phyloP scores from a whole-genome alignment of 2,329 filamentous ascomycete species.

The Colletotrichum sp. region DNA sequence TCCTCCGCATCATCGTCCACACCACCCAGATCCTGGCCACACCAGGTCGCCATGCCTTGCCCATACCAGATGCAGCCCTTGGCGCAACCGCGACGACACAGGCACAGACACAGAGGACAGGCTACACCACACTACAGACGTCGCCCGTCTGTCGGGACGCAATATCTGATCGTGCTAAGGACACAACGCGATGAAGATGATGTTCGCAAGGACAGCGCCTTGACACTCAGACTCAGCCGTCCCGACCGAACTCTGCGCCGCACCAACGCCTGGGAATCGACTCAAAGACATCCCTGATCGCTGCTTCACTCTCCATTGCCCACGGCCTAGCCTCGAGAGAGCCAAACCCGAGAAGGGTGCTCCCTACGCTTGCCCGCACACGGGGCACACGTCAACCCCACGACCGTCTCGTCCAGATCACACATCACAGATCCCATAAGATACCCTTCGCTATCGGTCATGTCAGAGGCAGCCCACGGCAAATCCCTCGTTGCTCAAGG shows the following conservation, averaged over 20 bases:
- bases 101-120: neutral
- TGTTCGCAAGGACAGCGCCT: slow-evolving; percentile 9
- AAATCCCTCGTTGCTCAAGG: neutral
- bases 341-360: neutral
- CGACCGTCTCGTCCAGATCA: slow-evolving; percentile 11
- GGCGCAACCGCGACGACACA: neutral
- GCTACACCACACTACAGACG: neutral
- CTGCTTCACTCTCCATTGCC: neutral
- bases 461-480: slow-evolving; percentile 7
- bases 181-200: neutral
- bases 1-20: neutral
- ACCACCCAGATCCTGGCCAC: neutral
- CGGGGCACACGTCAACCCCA: slow-evolving; percentile 5
- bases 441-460: neutral
- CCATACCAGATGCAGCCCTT: neutral
- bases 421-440: neutral
- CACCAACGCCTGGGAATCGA: neutral
- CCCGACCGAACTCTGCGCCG: neutral
- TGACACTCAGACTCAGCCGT: neutral
- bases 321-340: neutral
- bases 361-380: neutral
- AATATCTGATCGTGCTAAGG: neutral
- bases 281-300: slow-evolving; percentile 6
- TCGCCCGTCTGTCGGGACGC: neutral
- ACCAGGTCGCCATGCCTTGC: neutral